Conservation (phyloP, 139 green algal species). For the Raphidocelis subcapitata region DNA sequence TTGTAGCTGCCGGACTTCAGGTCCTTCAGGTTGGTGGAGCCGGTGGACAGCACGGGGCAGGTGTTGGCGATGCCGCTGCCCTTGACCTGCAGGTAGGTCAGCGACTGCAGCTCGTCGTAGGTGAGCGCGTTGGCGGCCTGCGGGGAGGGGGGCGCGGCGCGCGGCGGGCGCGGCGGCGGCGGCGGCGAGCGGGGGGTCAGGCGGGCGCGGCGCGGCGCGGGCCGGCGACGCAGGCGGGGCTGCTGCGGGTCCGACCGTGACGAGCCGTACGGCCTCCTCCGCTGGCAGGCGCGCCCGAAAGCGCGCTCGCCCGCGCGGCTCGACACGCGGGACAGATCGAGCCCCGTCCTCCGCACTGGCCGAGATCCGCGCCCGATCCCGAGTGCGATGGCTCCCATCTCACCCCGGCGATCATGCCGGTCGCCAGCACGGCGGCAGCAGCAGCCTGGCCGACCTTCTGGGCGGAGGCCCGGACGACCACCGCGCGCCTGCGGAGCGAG, state of each 20-base stretch:
- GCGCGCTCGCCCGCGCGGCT: too few species aligned
- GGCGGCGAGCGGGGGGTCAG: neutral
- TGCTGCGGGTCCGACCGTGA: too few species aligned
- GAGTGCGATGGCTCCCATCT: too few species aligned
- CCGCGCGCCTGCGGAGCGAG: neutral
- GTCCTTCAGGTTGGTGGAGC: slow-evolving; percentile 77
- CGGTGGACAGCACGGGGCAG: slow-evolving; percentile 88
- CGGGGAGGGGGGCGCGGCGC: neutral
- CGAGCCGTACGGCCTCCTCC: too few species aligned
- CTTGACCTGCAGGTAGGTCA: slow-evolving; percentile 99
- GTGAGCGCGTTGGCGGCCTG: slow-evolving; percentile 84
- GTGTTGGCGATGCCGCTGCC: slow-evolving; percentile 98
- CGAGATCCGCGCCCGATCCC: neutral
- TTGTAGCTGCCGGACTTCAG: slow-evolving; percentile 93
- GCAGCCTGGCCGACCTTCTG: slow-evolving; percentile 55
- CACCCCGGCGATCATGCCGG: slow-evolving; percentile 75
- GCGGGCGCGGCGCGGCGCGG: neutral
- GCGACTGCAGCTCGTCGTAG: slow-evolving; percentile 93
- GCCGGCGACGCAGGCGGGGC: too few species aligned
- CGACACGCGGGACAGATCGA: too few species aligned
- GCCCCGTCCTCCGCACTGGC: too few species aligned
- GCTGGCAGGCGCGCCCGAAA: too few species aligned
- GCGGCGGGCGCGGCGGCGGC: neutral
- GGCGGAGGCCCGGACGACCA: slow-evolving; percentile 43
- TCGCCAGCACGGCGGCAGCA: slow-evolving; percentile 60